A percentile compares a stretch with the other conserved stretches of the same genome.
Evolutionary conservation across 306 rosid genomes (phyloP).

Genomic region (Sesbania bispinosa): DNA sequence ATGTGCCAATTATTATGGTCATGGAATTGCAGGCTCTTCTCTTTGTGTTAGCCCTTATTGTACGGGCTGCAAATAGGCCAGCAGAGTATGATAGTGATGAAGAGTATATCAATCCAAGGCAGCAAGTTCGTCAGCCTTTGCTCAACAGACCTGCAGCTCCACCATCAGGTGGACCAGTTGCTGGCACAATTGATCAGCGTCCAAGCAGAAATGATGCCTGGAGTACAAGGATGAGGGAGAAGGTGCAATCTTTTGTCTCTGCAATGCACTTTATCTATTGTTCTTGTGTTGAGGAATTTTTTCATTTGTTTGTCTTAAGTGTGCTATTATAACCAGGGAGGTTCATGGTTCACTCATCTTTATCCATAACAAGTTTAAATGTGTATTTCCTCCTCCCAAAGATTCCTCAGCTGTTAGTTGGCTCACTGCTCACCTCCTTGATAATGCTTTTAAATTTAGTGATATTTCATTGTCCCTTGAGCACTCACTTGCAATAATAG

Average conservation of each 20-base stretch:
- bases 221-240: conserved; percentile 98
- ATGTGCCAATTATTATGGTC: conserved; percentile 6
- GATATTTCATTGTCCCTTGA: neutral
- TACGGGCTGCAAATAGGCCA: conserved; percentile 78
- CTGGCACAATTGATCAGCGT: conserved; percentile 70
- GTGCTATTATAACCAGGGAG: neutral
- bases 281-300: neutral
- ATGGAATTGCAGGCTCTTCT: conserved; percentile 72
- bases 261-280: neutral
- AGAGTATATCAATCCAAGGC: conserved; percentile 72
- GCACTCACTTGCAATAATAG: neutral
- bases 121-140: conserved; percentile 78
- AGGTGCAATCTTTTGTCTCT: conserved; percentile 49
- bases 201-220: conserved; percentile 91
- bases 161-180: conserved; percentile 75
- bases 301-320: conserved; percentile 15
- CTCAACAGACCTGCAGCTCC: conserved; percentile 67
- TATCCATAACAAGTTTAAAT: neutral
- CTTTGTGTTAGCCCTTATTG: conserved; percentile 80
- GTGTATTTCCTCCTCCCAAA: neutral
- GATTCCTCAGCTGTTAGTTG: neutral
- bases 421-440: neutral
- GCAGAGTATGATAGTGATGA: conserved; percentile 91
- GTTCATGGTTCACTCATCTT: neutral
- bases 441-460: neutral